Evolutionary conservation across 2,329 filamentous ascomycete species (phyloP).

Genomic region (Sporothrix curviconia): DNA sequence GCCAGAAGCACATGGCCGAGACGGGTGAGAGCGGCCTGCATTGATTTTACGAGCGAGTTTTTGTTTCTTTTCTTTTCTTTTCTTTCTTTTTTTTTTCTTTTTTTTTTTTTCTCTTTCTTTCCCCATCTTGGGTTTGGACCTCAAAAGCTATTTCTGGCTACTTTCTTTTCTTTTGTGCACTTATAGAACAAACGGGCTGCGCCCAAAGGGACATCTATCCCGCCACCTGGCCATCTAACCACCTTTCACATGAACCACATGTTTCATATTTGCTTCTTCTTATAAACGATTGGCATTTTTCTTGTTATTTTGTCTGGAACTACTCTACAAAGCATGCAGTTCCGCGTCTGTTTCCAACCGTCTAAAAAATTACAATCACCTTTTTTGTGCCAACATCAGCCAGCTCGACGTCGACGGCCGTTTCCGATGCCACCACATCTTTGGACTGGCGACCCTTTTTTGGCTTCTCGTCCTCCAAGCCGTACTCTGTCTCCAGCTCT

Average conservation of each 20-base stretch:
- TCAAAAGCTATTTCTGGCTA: neutral
- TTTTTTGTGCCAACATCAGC: neutral
- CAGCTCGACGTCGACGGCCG: neutral
- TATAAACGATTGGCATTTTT: no score
- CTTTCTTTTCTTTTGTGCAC: neutral
- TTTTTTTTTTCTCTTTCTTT: neutral
- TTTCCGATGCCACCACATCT: no score
- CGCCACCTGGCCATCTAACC: no score
- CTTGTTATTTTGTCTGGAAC: no score
- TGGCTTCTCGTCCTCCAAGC: slow-evolving; percentile 19
- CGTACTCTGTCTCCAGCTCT: slow-evolving; percentile 27
- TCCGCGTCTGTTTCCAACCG: neutral
- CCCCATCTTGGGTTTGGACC: no score
- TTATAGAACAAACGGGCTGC: no score
- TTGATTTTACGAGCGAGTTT: slow-evolving; percentile 13
- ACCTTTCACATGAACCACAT: no score
- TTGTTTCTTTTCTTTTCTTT: neutral
- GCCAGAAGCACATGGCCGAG: slow-evolving; percentile 44
- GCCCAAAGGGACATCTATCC: no score
- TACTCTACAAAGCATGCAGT: no score
- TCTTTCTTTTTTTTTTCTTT: neutral
- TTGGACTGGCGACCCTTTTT: neutral
- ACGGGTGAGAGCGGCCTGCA: slow-evolving; percentile 39
- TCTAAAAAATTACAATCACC: neutral
- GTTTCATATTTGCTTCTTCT: no score